Evolutionary conservation across 805 yeast genomes (phyloP).

Genomic region (Grigorovia humatica): DNA sequence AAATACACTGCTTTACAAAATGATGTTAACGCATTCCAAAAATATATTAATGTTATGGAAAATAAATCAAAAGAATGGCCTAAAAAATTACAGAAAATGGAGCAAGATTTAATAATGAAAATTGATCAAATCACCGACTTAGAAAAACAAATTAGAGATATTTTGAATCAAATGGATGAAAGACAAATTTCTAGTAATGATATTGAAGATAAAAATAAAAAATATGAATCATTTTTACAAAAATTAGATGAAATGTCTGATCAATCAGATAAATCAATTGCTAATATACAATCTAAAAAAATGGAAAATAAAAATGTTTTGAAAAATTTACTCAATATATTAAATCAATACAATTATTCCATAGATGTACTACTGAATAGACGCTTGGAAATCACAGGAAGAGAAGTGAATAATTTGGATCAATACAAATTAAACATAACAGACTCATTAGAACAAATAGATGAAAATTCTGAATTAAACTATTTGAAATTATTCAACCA

Average conservation of each 20-base stretch:
- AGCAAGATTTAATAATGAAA: slow-evolving; percentile 36
- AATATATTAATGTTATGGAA: slow-evolving; percentile 60
- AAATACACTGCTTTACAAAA: slow-evolving; percentile 55
- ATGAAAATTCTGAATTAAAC: slow-evolving; percentile 3
- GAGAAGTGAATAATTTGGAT: slow-evolving; percentile 17
- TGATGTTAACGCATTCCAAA: slow-evolving; percentile 60
- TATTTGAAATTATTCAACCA: not conserved
- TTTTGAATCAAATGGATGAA: slow-evolving; percentile 35
- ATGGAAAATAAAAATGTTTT: slow-evolving; percentile 38
- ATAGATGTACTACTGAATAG: slow-evolving; percentile 29
- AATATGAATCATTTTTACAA: slow-evolving; percentile 48
- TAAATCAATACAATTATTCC: slow-evolving; percentile 49
- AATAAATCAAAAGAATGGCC: slow-evolving; percentile 59
- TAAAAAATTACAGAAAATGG: slow-evolving; percentile 43
- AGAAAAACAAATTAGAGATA: slow-evolving; percentile 33
- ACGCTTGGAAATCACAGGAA: slow-evolving; percentile 8
- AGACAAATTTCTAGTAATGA: slow-evolving; percentile 54
- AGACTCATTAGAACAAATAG: slow-evolving; percentile 6
- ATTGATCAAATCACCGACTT: slow-evolving; percentile 34
- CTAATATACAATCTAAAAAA: slow-evolving; percentile 40
- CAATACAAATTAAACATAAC: slow-evolving; percentile 32
- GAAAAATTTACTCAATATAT: slow-evolving; percentile 41
- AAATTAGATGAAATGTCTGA: slow-evolving; percentile 38
- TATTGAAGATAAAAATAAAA: slow-evolving; percentile 52
- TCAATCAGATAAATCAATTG: slow-evolving; percentile 38